Conservation (phyloP, 2,329 filamentous ascomycete species). For the Neurospora sp. region DNA sequence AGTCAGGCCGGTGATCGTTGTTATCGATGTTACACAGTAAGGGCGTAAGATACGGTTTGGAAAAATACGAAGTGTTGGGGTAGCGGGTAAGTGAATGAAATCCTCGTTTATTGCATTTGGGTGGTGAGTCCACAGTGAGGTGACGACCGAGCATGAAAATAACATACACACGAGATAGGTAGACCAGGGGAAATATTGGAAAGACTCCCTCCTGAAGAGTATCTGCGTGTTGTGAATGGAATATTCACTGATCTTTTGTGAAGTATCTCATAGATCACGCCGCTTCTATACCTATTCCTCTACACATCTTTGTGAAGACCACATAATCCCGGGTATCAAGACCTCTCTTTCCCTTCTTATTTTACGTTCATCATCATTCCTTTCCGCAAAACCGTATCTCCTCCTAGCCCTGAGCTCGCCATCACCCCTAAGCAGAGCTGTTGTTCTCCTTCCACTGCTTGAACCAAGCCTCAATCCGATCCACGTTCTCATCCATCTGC, state of each 20-base stretch:
- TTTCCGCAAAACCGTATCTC: too few relatives aligned
- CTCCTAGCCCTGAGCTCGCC: not conserved
- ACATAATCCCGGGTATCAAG: not conserved
- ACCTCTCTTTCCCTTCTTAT: not conserved
- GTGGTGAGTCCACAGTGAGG: not conserved
- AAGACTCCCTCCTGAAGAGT: not conserved
- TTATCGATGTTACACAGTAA: not conserved
- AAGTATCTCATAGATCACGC: not conserved
- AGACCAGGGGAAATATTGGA: not conserved
- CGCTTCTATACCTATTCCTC: not conserved
- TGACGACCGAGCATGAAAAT: not conserved
- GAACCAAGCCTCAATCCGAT: constrained; percentile 74
- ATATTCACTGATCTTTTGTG: not conserved
- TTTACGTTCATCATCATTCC: too few relatives aligned
- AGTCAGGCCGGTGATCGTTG: not conserved
- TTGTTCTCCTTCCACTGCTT: constrained; percentile 66
- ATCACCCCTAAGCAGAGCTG: constrained; percentile 5
- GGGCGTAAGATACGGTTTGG: not conserved
- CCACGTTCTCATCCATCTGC: constrained; percentile 82
- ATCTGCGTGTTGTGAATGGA: not conserved
- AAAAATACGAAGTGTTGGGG: not conserved
- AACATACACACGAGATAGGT: not conserved
- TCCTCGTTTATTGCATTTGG: not conserved
- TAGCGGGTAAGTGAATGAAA: not conserved
- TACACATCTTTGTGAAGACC: not conserved